Percentiles rank a stretch among this genome's conserved stretches.
phyloP scores from a whole-genome alignment of 2,329 filamentous ascomycete species.

The Hypoxylon sp. region DNA sequence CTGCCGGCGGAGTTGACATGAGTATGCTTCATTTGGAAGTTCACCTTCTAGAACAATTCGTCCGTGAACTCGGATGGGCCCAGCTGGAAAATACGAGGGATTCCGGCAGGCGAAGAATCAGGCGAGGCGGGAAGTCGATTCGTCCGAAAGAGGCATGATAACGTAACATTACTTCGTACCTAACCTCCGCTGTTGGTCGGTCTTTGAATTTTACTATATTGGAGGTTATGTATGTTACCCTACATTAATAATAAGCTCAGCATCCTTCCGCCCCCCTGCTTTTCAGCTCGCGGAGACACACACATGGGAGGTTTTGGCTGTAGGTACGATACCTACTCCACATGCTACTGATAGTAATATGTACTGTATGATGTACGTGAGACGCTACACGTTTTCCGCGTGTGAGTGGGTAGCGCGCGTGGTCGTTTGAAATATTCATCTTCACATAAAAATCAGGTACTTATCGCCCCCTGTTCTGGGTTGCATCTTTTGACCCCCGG shows the following conservation, averaged over 20 bases:
- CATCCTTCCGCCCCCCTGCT: constrained; percentile 33
- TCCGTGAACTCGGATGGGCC: constrained; percentile 11
- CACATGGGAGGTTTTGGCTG: constrained; percentile 10
- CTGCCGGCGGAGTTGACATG: not conserved
- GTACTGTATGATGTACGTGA: constrained; percentile 4
- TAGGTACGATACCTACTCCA: constrained; percentile 23
- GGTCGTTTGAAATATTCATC: constrained; percentile 18
- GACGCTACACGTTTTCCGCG: constrained; percentile 8
- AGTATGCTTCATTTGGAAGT: constrained; percentile 1
- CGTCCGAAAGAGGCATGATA: constrained; percentile 13
- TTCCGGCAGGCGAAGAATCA: not conserved
- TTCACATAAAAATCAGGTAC: constrained; percentile 2
- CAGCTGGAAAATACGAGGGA: constrained; percentile 26
- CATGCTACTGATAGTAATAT: constrained; percentile 7
- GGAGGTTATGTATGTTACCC: constrained; percentile 18
- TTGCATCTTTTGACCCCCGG: constrained; percentile 22
- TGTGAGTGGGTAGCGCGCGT: constrained; percentile 10
- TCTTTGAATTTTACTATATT: not conserved
- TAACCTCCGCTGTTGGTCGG: constrained; percentile 1
- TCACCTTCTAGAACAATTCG: constrained; percentile 37
- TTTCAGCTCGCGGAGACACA: constrained; percentile 34
- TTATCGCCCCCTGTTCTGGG: constrained; percentile 11
- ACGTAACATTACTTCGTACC: not conserved
- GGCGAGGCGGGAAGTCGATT: constrained; percentile 13
- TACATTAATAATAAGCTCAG: constrained; percentile 25